Percentiles rank a stretch among this genome's conserved stretches.
Conservation (phyloP, 129 eudicot genomes). For the Calendula officinalis region DNA sequence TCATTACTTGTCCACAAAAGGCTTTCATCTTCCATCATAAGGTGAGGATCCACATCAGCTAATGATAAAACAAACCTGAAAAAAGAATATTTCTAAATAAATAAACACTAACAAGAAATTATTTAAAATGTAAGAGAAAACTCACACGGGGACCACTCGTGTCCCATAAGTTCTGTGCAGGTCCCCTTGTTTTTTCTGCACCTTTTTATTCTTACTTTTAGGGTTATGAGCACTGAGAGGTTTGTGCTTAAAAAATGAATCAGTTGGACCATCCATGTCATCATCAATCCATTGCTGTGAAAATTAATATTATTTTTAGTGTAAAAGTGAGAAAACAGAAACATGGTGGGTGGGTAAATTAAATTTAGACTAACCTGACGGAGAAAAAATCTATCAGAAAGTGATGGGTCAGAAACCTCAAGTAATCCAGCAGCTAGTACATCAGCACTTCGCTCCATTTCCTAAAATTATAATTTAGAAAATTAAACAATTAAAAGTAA, state of each 20-base stretch:
- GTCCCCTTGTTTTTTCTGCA: conserved; percentile 68
- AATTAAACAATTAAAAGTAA: not conserved
- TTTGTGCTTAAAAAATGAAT: conserved; percentile 85
- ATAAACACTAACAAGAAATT: too few species aligned
- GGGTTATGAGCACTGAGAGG: conserved; percentile 65
- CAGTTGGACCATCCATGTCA: conserved; percentile 51
- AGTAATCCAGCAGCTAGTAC: conserved; percentile 98
- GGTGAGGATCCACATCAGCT: conserved; percentile 90
- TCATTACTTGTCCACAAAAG: conserved; percentile 85
- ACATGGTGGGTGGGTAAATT: too few species aligned
- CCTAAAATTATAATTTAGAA: conserved; percentile 44
- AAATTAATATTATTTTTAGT: conserved; percentile 10
- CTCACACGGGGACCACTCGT: conserved; percentile 98
- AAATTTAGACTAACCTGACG: conserved; percentile 75
- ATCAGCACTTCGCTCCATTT: conserved; percentile 98
- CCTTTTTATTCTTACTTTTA: conserved; percentile 42
- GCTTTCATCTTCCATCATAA: conserved; percentile 95
- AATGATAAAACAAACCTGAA: conserved; percentile 84
- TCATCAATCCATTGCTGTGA: conserved; percentile 77
- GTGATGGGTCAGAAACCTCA: conserved; percentile 91
- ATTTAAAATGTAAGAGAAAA: not conserved
- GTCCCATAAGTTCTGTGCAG: conserved; percentile 92
- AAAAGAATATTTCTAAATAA: not conserved
- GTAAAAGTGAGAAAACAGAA: not conserved
- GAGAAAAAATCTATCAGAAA: conserved; percentile 78